These are phyloP conservation scores for Chlorella sp. DNA, from an alignment of 139 green algal species.

Conservation along the genomic window DNA sequence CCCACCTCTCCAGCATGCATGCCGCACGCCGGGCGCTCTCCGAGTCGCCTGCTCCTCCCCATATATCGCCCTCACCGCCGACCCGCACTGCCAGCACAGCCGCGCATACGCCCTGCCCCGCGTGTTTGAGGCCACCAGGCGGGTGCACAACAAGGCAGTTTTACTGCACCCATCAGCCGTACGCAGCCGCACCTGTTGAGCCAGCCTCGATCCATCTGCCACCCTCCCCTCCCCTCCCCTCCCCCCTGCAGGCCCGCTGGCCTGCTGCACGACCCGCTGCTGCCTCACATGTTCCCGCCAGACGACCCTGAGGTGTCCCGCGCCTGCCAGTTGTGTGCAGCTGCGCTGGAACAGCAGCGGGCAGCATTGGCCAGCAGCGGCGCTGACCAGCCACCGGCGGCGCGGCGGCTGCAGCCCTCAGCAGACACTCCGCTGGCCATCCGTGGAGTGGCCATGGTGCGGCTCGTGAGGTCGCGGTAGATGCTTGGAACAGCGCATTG, in stretches of 20 bases:
- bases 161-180: background rate
- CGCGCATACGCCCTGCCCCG: background rate
- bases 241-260: background rate
- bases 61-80: background rate
- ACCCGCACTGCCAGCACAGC: background rate
- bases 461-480: background rate
- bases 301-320: background rate
- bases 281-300: background rate
- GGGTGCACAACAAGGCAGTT: background rate
- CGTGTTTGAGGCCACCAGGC: background rate
- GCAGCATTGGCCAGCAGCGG: background rate
- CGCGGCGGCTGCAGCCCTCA: background rate
- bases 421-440: slow-evolving; percentile 2
- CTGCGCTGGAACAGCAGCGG: background rate
- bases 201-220: background rate
- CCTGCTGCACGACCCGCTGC: background rate
- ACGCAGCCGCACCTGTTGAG: no score
- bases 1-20: background rate
- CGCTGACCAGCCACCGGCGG: background rate
- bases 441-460: background rate
- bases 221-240: background rate
- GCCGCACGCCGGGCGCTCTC: no score
- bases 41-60: background rate
- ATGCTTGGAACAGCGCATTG: no score
- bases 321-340: background rate